A percentile compares a stretch with the other conserved stretches of the same genome.
These are phyloP conservation scores for Leccinum boreale DNA, from an alignment of 768 basidiomycete genomes.

Conservation along the genomic window DNA sequence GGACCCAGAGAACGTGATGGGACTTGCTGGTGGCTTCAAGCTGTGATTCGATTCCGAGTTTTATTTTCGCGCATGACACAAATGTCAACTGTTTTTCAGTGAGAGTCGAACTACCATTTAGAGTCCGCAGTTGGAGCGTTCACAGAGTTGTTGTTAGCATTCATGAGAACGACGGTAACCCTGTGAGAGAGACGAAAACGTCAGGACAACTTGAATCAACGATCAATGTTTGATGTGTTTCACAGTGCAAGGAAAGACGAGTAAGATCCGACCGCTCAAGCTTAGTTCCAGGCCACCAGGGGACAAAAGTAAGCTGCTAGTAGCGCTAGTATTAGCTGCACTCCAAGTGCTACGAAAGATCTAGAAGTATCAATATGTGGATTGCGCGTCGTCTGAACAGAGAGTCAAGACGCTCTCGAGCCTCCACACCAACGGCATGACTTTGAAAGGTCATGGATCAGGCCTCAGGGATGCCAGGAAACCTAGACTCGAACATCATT, in stretches of 20 bases:
- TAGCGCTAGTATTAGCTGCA: too few relatives aligned
- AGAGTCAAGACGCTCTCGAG: too few relatives aligned
- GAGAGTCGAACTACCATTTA: not conserved
- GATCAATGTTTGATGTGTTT: not conserved
- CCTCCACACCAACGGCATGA: not conserved
- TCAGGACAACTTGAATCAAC: not conserved
- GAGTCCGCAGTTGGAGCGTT: not conserved
- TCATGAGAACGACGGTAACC: not conserved
- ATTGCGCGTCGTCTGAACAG: too few relatives aligned
- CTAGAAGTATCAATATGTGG: too few relatives aligned
- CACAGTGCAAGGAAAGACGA: too few relatives aligned
- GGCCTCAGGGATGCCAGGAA: too few relatives aligned
- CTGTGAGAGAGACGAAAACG: not conserved
- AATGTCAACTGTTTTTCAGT: not conserved
- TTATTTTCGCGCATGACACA: not conserved
- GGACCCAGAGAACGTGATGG: constrained; percentile 59
- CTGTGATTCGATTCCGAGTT: constrained; percentile 12
- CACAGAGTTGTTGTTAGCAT: not conserved
- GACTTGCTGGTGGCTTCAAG: constrained; percentile 59
- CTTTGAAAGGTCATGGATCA: not conserved
- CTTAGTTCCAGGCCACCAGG: too few relatives aligned
- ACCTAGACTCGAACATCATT: too few relatives aligned
- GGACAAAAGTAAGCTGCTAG: too few relatives aligned
- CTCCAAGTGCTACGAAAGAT: too few relatives aligned
- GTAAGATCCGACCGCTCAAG: too few relatives aligned